Conservation (phyloP, 164 flowering plant genomes). For the Magnolia kwangsiensis region DNA sequence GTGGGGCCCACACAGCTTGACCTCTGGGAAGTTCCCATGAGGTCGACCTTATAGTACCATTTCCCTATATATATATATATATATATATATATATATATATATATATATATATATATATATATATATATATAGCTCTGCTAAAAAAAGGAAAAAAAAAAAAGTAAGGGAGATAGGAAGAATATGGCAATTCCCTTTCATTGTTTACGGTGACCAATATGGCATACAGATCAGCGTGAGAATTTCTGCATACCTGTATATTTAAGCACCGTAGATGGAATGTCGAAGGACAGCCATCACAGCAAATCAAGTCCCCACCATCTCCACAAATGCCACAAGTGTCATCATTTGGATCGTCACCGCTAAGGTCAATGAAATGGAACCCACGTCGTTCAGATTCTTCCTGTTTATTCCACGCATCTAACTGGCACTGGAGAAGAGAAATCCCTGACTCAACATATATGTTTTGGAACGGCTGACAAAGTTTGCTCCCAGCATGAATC, state of each 20-base stretch:
- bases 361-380: conserved; percentile 47
- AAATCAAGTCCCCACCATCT: conserved; percentile 96
- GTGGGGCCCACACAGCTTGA: no score
- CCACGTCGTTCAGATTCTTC: conserved; percentile 44
- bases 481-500: conserved; percentile 92
- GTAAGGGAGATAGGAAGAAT: no score
- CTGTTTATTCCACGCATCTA: conserved; percentile 87
- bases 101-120: no score
- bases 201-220: not conserved
- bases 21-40: no score
- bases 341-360: conserved; percentile 94
- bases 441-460: conserved; percentile 65
- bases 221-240: not conserved
- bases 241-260: conserved; percentile 57
- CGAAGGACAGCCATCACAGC: conserved; percentile 99
- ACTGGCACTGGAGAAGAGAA: conserved; percentile 77
- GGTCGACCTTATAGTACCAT: no score
- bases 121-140: no score
- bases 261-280: conserved; percentile 92
- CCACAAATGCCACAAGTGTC: conserved; percentile 97
- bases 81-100: no score
- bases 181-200: not conserved
- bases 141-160: no score
- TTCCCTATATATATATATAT: no score
- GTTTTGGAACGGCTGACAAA: conserved; percentile 74